Evolutionary conservation across 73 alveolate genomes (phyloP).

Genomic region (Durusdinium trenchii): DNA sequence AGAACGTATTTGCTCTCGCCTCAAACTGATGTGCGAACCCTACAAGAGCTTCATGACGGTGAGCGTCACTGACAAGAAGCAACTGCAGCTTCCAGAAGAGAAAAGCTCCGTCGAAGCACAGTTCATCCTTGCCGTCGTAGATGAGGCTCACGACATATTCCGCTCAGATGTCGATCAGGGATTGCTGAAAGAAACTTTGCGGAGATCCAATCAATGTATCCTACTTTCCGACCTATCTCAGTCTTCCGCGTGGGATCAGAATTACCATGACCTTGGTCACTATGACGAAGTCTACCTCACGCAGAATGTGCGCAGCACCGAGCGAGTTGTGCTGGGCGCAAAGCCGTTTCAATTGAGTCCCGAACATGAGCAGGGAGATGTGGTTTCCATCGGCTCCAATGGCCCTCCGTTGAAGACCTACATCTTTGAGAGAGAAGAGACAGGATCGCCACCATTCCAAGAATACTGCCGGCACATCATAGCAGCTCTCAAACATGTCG

Average conservation of each 20-base stretch:
- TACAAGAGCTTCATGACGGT: too few relatives aligned
- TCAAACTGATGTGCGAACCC: too few relatives aligned
- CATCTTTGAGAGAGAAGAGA: background rate
- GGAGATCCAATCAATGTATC: too few relatives aligned
- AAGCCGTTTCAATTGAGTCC: background rate
- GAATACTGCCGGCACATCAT: background rate
- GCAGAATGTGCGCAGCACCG: slow-evolving; percentile 13
- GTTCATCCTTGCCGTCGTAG: too few relatives aligned
- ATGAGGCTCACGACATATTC: too few relatives aligned
- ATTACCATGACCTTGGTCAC: background rate
- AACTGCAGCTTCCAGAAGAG: too few relatives aligned
- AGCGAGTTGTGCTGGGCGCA: slow-evolving; percentile 44
- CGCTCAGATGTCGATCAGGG: too few relatives aligned
- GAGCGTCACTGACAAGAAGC: too few relatives aligned
- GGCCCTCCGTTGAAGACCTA: slow-evolving; percentile 62
- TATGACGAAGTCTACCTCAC: background rate
- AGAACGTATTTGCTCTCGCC: too few relatives aligned
- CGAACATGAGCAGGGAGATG: background rate
- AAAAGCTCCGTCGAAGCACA: too few relatives aligned
- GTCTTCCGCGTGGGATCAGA: background rate
- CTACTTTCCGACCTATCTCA: slow-evolving; percentile 28
- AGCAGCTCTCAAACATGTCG: background rate
- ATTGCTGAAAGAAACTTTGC: too few relatives aligned
- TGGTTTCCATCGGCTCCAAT: background rate
- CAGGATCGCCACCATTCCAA: background rate